Evolutionary conservation across 208 protist genomes (phyloP).

Genomic region (Crithidia thermophila): DNA sequence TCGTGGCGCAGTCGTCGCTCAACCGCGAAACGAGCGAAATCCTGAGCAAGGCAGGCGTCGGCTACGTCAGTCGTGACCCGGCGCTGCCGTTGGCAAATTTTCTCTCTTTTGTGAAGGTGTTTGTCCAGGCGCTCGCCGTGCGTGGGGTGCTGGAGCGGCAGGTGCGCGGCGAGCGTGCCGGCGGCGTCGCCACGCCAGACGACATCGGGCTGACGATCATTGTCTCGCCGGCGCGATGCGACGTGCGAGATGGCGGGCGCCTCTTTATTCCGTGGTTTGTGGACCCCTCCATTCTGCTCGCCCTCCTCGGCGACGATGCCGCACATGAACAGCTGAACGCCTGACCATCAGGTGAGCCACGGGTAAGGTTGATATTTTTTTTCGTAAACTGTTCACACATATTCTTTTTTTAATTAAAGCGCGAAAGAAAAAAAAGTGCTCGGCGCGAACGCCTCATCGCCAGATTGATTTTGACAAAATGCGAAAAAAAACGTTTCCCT

Average conservation of each 20-base stretch:
- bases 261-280: conserved; percentile 84
- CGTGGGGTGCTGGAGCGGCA: conserved; percentile 43
- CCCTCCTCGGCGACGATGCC: conserved; percentile 47
- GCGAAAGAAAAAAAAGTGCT: too few relatives aligned
- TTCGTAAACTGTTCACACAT: too few relatives aligned
- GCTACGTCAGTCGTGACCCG: conserved; percentile 73
- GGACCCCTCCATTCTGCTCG: conserved; percentile 66
- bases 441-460: too few relatives aligned
- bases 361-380: too few relatives aligned
- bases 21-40: conserved; percentile 51
- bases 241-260: conserved; percentile 77
- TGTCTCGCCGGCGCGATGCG: conserved; percentile 62
- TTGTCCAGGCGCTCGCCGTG: conserved; percentile 53
- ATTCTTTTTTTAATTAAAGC: too few relatives aligned
- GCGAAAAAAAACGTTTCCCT: too few relatives aligned
- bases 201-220: conserved; percentile 66
- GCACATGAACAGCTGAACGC: conserved; percentile 3
- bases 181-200: conserved; percentile 19
- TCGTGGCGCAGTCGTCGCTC: conserved; percentile 79
- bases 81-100: conserved; percentile 71
- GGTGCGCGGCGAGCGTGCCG: neutral
- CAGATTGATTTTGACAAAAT: too few relatives aligned
- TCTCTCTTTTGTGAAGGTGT: conserved; percentile 78
- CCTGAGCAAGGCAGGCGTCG: conserved; percentile 56
- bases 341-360: too few relatives aligned